A percentile compares a stretch with the other conserved stretches of the same genome.
These are phyloP conservation scores for Dichomitus squalens DNA, from an alignment of 1,284 basidiomycete genomes.

Conservation along the genomic window DNA sequence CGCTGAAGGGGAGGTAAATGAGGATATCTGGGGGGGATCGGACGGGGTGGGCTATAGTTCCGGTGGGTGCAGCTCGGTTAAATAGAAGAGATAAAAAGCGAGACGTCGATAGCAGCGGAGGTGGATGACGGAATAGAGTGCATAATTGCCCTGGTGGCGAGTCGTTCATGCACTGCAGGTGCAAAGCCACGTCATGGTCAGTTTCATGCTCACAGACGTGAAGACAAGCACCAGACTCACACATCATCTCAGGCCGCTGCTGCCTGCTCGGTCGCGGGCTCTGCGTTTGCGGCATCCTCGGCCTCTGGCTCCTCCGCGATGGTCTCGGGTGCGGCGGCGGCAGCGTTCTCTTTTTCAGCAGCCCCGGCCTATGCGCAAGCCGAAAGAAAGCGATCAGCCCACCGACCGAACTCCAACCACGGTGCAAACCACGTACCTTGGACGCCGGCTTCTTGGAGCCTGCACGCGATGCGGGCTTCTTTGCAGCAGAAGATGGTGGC, in stretches of 20 bases:
- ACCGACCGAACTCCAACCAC: neutral
- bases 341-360: conserved; percentile 31
- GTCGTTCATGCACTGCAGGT: conserved; percentile 1
- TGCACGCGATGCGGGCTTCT: conserved; percentile 38
- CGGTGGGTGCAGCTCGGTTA: conserved; percentile 16
- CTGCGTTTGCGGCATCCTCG: conserved; percentile 33
- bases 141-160: conserved; percentile 16
- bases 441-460: conserved; percentile 35
- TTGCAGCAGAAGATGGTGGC: conserved; percentile 33
- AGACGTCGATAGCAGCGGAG: conserved; percentile 22
- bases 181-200: conserved; percentile 15
- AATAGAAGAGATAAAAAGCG: conserved; percentile 29
- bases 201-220: neutral
- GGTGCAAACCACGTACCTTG: conserved; percentile 16
- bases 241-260: conserved; percentile 20
- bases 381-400: conserved; percentile 9
- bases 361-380: conserved; percentile 17
- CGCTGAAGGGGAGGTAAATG: conserved; percentile 7
- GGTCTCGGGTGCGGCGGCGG: conserved; percentile 30
- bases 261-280: conserved; percentile 15
- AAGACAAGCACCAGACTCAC: conserved; percentile 12
- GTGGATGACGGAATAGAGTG: conserved; percentile 3
- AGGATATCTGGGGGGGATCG: conserved; percentile 9
- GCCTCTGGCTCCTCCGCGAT: conserved; percentile 40
- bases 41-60: conserved; percentile 8